Conservation (phyloP, 768 basidiomycete genomes). For the Amanita inopinata region DNA sequence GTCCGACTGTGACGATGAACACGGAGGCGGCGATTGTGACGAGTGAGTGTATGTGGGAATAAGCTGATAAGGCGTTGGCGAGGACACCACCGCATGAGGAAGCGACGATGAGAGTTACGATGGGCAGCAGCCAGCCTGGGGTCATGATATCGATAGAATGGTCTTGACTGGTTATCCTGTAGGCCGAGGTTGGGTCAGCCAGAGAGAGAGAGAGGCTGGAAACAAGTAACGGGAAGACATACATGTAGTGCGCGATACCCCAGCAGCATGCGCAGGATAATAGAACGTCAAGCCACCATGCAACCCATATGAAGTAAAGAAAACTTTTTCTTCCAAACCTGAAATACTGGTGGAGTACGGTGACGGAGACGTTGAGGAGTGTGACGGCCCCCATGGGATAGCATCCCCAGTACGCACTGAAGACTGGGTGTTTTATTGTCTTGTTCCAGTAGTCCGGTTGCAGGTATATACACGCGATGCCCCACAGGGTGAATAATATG, state of each 20-base stretch:
- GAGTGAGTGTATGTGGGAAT: conserved; percentile 39
- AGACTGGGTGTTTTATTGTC: conserved; percentile 39
- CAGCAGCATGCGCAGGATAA: conserved; percentile 49
- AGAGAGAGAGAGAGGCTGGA: conserved; percentile 5
- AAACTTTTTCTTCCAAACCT: conserved; percentile 39
- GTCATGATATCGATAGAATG: conserved; percentile 50
- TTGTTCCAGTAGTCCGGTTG: conserved; percentile 33
- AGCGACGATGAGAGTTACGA: conserved; percentile 64
- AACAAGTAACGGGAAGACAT: too few relatives aligned
- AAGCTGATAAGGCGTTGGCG: conserved; percentile 34
- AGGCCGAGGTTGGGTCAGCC: too few relatives aligned
- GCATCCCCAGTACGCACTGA: conserved; percentile 36
- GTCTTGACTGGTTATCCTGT: conserved; percentile 45
- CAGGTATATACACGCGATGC: conserved; percentile 28
- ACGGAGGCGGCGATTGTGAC: conserved; percentile 44
- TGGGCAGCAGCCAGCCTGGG: conserved; percentile 64
- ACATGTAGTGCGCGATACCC: conserved; percentile 61
- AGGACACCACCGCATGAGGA: conserved; percentile 59
- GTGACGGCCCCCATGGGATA: conserved; percentile 46
- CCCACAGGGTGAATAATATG: conserved; percentile 28
- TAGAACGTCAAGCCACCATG: conserved; percentile 57
- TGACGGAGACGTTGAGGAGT: conserved; percentile 34
- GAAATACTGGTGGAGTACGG: conserved; percentile 29
- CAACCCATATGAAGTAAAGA: conserved; percentile 41
- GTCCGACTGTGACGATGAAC: conserved; percentile 46